Conservation (phyloP, 1,139 yeast genomes). For the Saccharomyces hybrid region DNA sequence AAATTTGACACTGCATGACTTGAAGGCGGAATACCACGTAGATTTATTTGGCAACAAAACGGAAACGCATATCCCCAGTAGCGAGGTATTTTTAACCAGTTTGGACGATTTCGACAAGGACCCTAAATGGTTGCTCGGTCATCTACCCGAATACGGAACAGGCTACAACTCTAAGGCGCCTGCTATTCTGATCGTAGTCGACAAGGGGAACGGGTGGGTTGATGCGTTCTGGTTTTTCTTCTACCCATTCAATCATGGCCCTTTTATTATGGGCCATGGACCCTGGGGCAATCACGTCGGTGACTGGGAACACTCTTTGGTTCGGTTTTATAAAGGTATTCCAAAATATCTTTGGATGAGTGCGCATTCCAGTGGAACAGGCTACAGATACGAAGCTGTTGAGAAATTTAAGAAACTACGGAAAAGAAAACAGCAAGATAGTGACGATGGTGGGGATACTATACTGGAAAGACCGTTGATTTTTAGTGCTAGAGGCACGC, state of each 20-base stretch:
- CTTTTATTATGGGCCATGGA: conserved; percentile 92
- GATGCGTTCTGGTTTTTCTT: conserved; percentile 94
- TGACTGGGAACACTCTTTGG: conserved; percentile 92
- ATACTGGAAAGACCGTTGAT: conserved; percentile 50
- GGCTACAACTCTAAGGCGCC: conserved; percentile 72
- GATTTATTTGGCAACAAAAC: conserved; percentile 17
- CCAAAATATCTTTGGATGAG: conserved; percentile 90
- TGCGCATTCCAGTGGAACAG: conserved; percentile 98
- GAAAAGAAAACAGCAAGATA: conserved; percentile 12
- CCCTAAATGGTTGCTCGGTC: conserved; percentile 83
- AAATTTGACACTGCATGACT: conserved; percentile 15
- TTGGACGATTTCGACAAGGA: conserved; percentile 52
- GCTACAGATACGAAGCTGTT: conserved; percentile 62
- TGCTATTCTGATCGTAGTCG: conserved; percentile 70
- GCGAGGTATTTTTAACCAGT: conserved; percentile 48
- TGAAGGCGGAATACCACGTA: conserved; percentile 15
- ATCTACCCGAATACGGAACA: conserved; percentile 53
- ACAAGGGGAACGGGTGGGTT: conserved; percentile 76
- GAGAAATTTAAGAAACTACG: conserved; percentile 47
- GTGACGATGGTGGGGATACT: conserved; percentile 3
- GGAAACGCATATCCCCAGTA: conserved; percentile 16
- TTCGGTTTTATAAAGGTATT: conserved; percentile 66
- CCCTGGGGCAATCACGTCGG: conserved; percentile 95
- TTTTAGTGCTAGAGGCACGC: conserved; percentile 88
- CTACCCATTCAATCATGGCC: conserved; percentile 85